Evolutionary conservation across 805 yeast species (phyloP).

Genomic region (Blastobotrys peoriensis): DNA sequence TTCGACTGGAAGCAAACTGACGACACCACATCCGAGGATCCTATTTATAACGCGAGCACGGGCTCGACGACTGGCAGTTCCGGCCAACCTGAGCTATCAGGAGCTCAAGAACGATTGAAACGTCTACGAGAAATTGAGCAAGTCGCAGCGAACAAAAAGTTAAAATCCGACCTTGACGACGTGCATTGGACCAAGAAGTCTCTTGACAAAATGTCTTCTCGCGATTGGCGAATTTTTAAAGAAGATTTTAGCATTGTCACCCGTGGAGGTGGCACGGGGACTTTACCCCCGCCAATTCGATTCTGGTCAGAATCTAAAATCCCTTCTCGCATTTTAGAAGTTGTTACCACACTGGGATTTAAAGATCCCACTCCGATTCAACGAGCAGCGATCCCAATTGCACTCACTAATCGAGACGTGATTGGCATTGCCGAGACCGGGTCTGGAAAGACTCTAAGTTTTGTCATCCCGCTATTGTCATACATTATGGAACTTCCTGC

Average conservation of each 20-base stretch:
- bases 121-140: conserved; percentile 19
- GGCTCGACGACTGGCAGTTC: neutral
- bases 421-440: conserved; percentile 96
- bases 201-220: conserved; percentile 55
- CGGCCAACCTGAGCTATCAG: neutral
- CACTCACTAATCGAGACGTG: conserved; percentile 53
- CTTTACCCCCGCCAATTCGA: conserved; percentile 53
- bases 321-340: conserved; percentile 36
- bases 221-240: conserved; percentile 87
- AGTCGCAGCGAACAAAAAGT: conserved; percentile 14
- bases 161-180: conserved; percentile 20
- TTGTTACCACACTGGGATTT: conserved; percentile 36
- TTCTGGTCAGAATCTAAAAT: conserved; percentile 63
- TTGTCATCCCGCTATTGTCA: conserved; percentile 62
- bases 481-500: conserved; percentile 45
- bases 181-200: conserved; percentile 67
- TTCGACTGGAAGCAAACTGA: conserved; percentile 68
- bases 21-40: conserved; percentile 51
- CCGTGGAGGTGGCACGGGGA: conserved; percentile 37
- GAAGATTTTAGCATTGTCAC: conserved; percentile 68
- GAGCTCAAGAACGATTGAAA: conserved; percentile 19
- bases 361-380: conserved; percentile 84
- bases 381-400: conserved; percentile 77
- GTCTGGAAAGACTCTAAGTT: conserved; percentile 88
- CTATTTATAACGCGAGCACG: conserved; percentile 29